Conservation (phyloP, 257 asterid species). For the Nicotiana benthamiana region DNA sequence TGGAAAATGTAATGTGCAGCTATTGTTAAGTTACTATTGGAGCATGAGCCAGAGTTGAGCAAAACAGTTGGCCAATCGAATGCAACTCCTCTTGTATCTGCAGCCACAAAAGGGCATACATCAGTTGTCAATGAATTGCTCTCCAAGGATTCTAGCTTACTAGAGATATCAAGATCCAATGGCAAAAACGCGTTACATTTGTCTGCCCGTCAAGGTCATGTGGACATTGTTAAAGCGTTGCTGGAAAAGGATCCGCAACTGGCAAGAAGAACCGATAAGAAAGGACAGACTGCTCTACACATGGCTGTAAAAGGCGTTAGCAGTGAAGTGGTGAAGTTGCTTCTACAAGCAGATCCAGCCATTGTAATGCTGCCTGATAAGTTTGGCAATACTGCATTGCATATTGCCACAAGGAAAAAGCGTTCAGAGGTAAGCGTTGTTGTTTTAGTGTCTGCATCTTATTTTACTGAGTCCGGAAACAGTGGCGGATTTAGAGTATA, state of each 20-base stretch:
- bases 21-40: conserved; percentile 51
- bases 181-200: conserved; percentile 66
- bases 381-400: conserved; percentile 58
- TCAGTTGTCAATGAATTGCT: conserved; percentile 53
- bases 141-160: conserved; percentile 38
- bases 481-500: no score
- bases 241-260: conserved; percentile 59
- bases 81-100: conserved; percentile 67
- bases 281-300: conserved; percentile 68
- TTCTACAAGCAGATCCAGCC: conserved; percentile 55
- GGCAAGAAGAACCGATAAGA: conserved; percentile 62
- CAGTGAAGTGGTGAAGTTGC: conserved; percentile 39
- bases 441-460: background rate
- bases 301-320: conserved; percentile 76
- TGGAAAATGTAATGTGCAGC: conserved; percentile 22
- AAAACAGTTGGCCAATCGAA: conserved; percentile 55
- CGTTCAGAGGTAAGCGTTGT: conserved; percentile 45
- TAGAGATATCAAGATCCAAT: conserved; percentile 59
- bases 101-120: conserved; percentile 61
- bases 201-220: conserved; percentile 68
- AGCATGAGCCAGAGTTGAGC: conserved; percentile 50
- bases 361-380: conserved; percentile 68
- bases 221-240: conserved; percentile 42
- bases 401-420: conserved; percentile 67
- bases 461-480: background rate